Conservation (phyloP, 768 basidiomycete species). For the Tulasnella sp. region DNA sequence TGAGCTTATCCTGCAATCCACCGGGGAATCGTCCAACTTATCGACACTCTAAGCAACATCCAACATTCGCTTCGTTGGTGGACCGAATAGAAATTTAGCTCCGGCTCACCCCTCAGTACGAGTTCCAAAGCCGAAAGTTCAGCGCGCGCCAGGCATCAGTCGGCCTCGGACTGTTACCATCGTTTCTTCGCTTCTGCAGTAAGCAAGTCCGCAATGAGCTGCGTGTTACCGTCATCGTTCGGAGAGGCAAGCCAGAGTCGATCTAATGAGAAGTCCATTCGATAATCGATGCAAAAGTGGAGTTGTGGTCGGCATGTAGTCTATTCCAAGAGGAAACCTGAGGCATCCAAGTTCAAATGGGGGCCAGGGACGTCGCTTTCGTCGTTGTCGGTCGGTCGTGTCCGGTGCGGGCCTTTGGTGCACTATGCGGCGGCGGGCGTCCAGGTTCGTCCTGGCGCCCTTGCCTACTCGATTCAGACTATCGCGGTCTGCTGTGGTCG, state of each 20-base stretch:
- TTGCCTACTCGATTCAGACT: constrained; percentile 22
- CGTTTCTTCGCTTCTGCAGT: background rate
- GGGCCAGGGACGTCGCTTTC: background rate
- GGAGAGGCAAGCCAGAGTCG: background rate
- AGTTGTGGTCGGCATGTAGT: background rate
- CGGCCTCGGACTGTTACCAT: background rate
- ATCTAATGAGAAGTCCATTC: background rate
- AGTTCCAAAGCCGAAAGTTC: background rate
- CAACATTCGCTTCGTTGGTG: background rate
- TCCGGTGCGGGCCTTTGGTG: constrained; percentile 12
- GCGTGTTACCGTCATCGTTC: background rate
- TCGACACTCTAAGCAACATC: background rate
- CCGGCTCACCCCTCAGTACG: background rate
- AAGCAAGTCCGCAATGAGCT: background rate
- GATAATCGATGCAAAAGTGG: background rate
- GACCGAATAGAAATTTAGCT: background rate
- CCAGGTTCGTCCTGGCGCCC: constrained; percentile 12
- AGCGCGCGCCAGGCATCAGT: background rate
- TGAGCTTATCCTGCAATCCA: constrained; percentile 1
- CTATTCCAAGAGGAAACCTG: background rate
- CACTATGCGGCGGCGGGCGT: constrained; percentile 2
- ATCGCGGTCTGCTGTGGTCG: constrained; percentile 19
- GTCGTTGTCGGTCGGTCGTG: background rate
- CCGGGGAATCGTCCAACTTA: background rate
- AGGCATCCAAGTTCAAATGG: constrained; percentile 1